Evolutionary conservation across 1,284 basidiomycete species (phyloP).

Genomic region (Trametes pubescens): DNA sequence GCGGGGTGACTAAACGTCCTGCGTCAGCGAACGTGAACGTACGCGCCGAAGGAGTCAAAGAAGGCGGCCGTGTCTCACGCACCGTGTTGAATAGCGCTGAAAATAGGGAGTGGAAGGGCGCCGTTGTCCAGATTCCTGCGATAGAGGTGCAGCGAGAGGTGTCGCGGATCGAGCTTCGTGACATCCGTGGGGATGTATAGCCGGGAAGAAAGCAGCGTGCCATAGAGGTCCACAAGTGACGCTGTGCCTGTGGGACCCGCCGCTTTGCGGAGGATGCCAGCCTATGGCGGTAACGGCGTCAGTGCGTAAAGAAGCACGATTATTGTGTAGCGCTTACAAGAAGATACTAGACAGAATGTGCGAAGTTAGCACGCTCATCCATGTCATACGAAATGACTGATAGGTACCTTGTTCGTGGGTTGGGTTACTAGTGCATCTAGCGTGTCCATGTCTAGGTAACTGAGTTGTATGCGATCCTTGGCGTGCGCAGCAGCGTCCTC

Average conservation of each 20-base stretch:
- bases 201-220: conserved; percentile 49
- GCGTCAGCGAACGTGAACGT: not conserved
- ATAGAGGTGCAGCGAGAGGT: conserved; percentile 49
- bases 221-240: conserved; percentile 50
- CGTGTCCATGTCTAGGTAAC: conserved; percentile 48
- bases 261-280: conserved; percentile 48
- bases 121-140: conserved; percentile 45
- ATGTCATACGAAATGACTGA: not conserved
- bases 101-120: conserved; percentile 49
- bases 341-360: conserved; percentile 30
- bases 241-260: conserved; percentile 42
- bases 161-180: conserved; percentile 40
- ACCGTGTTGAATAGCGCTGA: conserved; percentile 49
- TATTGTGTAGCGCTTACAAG: conserved; percentile 29
- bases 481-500: conserved; percentile 42
- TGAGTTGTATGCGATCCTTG: conserved; percentile 44
- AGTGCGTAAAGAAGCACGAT: too few species aligned
- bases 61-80: conserved; percentile 4
- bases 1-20: conserved; percentile 39
- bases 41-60: not conserved
- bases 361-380: not conserved
- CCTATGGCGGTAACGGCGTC: too few species aligned
- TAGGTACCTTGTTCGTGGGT: conserved; percentile 47
- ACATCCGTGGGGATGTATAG: conserved; percentile 46
- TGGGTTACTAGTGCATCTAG: conserved; percentile 46